Evolutionary conservation across 2,329 filamentous ascomycete genomes (phyloP), one percentile per base, ranked within the genome.

Genomic region (Rugonectria rugulosa): DNA sequence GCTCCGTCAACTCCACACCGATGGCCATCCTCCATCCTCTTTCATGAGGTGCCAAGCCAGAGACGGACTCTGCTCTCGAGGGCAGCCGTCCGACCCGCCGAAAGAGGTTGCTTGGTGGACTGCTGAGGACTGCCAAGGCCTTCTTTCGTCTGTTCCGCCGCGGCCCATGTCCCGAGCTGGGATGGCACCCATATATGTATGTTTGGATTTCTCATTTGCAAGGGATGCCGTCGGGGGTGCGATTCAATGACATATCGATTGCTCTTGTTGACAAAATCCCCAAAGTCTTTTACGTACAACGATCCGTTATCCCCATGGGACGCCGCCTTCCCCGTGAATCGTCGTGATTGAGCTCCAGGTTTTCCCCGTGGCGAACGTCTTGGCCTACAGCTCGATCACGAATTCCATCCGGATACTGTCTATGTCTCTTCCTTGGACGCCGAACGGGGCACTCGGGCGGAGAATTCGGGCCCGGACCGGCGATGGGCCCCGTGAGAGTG

Each of bases 281-380:
- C 47, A 52, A 40, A 21, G 44, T 40, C 31, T 54, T 46, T 63
- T 66, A 66, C 64, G 64, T 66, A 66, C 64, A 66, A 62, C 31
- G 60, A 49, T 55, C 59, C 52, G 15, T 56, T 47, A 50, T 61
- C 57, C 64, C 64, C 64, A 47, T 62, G 61, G 63, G 63, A 66
- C 53, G 61, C 38, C 49, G 12, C 44, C 37, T 46, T 43, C 62
- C 58, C 58, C 53, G 40, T 38, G 55, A 47, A 44, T 56, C 34
- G 34, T 34, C 42, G 49, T 50, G 44, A 51, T 60, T 60, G 50
- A 23, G n/a, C 61, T 66, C 59, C 63, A 65, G 59, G 59, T 52
- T 62, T 53, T 57, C 34, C 45, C 55, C 53, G 48, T 59, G 48
- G 42, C 17, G 24, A 17, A 5, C 37, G 9, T 15, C 41, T 26